A percentile compares a stretch with the other conserved stretches of the same genome.
Evolutionary conservation across 2,329 filamentous ascomycete genomes (phyloP).

Genomic region (Alternaria sp.): DNA sequence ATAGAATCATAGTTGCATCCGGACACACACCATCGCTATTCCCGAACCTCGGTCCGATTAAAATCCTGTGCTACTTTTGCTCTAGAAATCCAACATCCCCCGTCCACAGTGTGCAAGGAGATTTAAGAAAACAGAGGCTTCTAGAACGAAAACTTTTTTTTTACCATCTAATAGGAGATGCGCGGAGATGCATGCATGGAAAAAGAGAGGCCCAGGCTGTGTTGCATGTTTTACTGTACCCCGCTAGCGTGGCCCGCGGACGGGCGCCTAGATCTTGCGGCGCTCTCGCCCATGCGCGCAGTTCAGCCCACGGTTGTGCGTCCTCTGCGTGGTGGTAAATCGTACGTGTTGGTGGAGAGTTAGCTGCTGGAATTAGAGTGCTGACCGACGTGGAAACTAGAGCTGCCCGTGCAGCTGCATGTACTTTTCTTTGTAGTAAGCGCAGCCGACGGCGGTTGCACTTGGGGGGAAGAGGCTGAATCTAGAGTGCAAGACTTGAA

Average conservation of each 20-base stretch:
- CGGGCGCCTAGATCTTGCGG: conserved; percentile 5
- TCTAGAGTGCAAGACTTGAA: conserved; percentile 2
- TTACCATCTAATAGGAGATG: conserved; percentile 2
- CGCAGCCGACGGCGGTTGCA: conserved; percentile 8
- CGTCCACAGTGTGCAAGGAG: neutral
- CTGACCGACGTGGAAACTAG: conserved; percentile 5
- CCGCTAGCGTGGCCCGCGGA: neutral
- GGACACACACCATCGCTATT: conserved; percentile 1
- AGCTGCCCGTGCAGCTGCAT: neutral
- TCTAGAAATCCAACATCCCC: neutral
- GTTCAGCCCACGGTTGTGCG: neutral
- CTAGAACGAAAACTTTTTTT: conserved; percentile 2
- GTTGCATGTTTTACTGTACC: neutral
- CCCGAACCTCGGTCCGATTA: conserved; percentile 9
- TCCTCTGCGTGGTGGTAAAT: neutral
- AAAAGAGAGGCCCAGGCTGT: neutral
- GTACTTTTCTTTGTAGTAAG: conserved; percentile 1
- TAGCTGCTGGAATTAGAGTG: conserved; percentile 1
- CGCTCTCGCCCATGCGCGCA: neutral
- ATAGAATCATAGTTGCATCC: conserved; percentile 6
- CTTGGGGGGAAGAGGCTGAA: conserved; percentile 5
- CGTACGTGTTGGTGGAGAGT: neutral
- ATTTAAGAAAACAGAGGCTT: neutral
- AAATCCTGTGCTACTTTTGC: neutral
- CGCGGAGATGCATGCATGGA: neutral